Evolutionary conservation across 129 eudicot species (phyloP), one percentile per base, ranked within the genome.

Genomic region (Flaveria sonorensis): DNA sequence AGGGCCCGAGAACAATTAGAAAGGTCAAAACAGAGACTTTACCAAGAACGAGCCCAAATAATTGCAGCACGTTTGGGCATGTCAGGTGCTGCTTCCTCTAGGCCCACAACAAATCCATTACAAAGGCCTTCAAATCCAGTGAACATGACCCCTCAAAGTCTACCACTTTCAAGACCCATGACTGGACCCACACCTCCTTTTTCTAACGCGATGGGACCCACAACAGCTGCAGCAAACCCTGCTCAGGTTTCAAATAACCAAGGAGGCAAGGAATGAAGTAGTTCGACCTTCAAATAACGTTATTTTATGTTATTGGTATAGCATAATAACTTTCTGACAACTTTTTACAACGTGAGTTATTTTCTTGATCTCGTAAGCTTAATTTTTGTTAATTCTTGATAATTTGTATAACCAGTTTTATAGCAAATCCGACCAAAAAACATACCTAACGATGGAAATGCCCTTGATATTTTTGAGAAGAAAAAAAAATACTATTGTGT

Each of bases 1-100:
- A 86, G 92, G 85, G 97, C 90, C 13, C 84, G 86, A 52, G 99
- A 95, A 48, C 99, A 86, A 40, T 72, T 95, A 72, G 99, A 91
- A 71, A 81, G 92, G 85, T 91, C 99, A 72, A 95, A 90, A 76
- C 97, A 91, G 81, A 86, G 71, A 87, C 96, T 95, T 62, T 86
- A 82, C 81, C 87, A 86, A 18, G 99, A 91, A 83, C 89, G 96
- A 16, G 88, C 96, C 11, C 97, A 95, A 59, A 91, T 91, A 59
- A 89, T 94, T 73, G 96, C 93, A 13, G 75, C 92, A 68, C 80
- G 99, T 56, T 79, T 94, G 76, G 97, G 96, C 78, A 82, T 87
- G 77, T 79, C 92, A 12, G 40, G 71, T 75, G 78, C 77, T 71
- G 84, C 90, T 36, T 59, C 89, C 24, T 71, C 93, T 32, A 89